These are phyloP conservation scores for Solanum chaucha DNA, from an alignment of 257 asterid species.

Conservation along the genomic window DNA sequence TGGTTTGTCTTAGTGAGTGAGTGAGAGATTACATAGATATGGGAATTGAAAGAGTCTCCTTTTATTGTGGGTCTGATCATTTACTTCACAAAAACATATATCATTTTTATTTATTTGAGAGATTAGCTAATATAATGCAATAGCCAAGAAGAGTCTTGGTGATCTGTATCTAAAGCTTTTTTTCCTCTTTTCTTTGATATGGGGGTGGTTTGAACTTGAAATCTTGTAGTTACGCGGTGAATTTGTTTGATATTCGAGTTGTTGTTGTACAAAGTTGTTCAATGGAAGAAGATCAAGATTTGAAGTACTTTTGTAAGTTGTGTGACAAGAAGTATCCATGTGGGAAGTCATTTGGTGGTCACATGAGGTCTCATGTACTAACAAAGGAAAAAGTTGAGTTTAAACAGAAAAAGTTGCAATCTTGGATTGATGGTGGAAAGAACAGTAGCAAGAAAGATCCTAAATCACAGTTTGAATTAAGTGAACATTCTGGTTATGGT, in stretches of 20 bases:
- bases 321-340: conserved; percentile 65
- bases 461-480: conserved; percentile 22
- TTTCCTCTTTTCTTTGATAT: background rate
- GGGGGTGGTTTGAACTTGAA: background rate
- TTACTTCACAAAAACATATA: background rate
- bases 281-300: conserved; percentile 49
- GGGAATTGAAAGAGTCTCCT: conserved; percentile 14
- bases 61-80: conserved; percentile 11
- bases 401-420: conserved; percentile 20
- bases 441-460: conserved; percentile 6
- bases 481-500: conserved; percentile 47
- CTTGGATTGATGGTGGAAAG: conserved; percentile 14
- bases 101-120: conserved; percentile 1
- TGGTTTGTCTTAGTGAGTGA: background rate
- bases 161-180: background rate
- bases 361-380: conserved; percentile 73
- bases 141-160: background rate
- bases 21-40: background rate
- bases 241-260: background rate
- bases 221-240: background rate
- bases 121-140: background rate
- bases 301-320: conserved; percentile 51
- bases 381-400: conserved; percentile 32
- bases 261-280: background rate
- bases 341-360: conserved; percentile 90